Conservation (phyloP, 2,329 filamentous ascomycete species). For the Neophaeococcomyces aloes region DNA sequence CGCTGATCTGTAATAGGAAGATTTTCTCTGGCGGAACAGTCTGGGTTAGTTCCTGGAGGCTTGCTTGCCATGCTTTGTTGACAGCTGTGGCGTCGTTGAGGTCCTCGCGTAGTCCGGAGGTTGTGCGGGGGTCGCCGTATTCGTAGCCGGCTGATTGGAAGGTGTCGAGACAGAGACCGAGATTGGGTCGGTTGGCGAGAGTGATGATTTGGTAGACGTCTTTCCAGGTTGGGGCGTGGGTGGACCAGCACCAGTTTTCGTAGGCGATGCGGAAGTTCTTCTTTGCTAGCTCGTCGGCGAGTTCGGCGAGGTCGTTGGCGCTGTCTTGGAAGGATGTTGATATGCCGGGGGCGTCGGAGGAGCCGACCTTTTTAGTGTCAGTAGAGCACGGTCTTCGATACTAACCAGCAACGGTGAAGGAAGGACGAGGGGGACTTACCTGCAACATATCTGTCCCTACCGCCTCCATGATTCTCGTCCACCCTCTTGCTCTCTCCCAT, state of each 20-base stretch:
- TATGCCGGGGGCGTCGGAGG: constrained; percentile 53
- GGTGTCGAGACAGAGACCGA: constrained; percentile 66
- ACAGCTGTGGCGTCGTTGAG: constrained; percentile 44
- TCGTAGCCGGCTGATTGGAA: constrained; percentile 66
- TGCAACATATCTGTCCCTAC: constrained; percentile 61
- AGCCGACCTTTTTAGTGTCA: constrained; percentile 39
- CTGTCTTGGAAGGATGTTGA: constrained; percentile 41
- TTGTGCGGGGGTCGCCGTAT: constrained; percentile 60
- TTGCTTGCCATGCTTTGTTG: constrained; percentile 41
- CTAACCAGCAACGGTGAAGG: neutral
- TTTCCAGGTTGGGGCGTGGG: constrained; percentile 57
- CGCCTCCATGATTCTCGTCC: constrained; percentile 62
- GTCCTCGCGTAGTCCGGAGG: constrained; percentile 49
- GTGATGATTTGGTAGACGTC: constrained; percentile 59
- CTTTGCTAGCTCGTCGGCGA: constrained; percentile 52
- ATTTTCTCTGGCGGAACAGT: constrained; percentile 60
- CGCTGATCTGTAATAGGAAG: constrained; percentile 62
- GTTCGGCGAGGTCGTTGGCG: constrained; percentile 50
- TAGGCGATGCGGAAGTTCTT: constrained; percentile 57
- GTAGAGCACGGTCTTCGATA: constrained; percentile 1
- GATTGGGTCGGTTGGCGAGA: constrained; percentile 51
- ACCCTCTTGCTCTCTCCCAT: constrained; percentile 52
- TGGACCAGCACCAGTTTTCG: constrained; percentile 77
- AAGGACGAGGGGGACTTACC: constrained; percentile 31
- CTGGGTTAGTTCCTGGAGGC: constrained; percentile 45